Conservation (phyloP, 2,329 filamentous ascomycete species). For the Hypoxylon sp. region DNA sequence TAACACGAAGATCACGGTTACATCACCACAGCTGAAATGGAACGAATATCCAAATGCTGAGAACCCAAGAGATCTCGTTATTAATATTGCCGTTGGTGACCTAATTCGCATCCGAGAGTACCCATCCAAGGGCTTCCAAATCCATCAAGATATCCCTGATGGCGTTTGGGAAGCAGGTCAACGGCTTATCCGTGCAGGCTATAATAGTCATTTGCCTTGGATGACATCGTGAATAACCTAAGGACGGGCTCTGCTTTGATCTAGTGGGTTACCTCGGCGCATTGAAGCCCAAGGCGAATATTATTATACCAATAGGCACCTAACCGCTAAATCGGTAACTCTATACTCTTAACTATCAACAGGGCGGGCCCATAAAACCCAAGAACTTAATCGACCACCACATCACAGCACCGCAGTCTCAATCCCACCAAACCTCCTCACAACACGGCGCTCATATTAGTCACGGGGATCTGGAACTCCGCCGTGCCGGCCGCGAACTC, state of each 20-base stretch:
- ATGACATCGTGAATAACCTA: too few species aligned
- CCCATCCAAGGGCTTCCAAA: slow-evolving; percentile 54
- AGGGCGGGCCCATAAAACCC: too few species aligned
- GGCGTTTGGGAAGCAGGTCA: slow-evolving; percentile 54
- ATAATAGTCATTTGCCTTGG: slow-evolving; percentile 51
- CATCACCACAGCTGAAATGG: slow-evolving; percentile 52
- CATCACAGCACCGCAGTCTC: not conserved
- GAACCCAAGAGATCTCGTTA: slow-evolving; percentile 53
- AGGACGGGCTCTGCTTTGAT: too few species aligned
- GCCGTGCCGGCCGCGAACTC: slow-evolving; percentile 18
- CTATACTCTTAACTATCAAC: too few species aligned
- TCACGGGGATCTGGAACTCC: slow-evolving; percentile 26
- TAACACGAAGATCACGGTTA: slow-evolving; percentile 49
- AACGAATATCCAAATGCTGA: slow-evolving; percentile 52
- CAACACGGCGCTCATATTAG: slow-evolving; percentile 10
- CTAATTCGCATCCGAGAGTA: slow-evolving; percentile 55
- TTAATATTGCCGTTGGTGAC: slow-evolving; percentile 57
- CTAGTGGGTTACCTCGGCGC: too few species aligned
- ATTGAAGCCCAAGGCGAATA: too few species aligned
- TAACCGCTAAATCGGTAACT: too few species aligned
- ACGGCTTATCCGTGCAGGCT: slow-evolving; percentile 52
- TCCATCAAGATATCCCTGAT: slow-evolving; percentile 52
- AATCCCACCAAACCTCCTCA: not conserved
- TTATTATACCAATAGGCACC: too few species aligned
- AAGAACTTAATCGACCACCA: not conserved